A percentile compares a stretch with the other conserved stretches of the same genome.
These are phyloP conservation scores for Leccinellum luteum DNA, from an alignment of 768 basidiomycete species.

Conservation along the genomic window DNA sequence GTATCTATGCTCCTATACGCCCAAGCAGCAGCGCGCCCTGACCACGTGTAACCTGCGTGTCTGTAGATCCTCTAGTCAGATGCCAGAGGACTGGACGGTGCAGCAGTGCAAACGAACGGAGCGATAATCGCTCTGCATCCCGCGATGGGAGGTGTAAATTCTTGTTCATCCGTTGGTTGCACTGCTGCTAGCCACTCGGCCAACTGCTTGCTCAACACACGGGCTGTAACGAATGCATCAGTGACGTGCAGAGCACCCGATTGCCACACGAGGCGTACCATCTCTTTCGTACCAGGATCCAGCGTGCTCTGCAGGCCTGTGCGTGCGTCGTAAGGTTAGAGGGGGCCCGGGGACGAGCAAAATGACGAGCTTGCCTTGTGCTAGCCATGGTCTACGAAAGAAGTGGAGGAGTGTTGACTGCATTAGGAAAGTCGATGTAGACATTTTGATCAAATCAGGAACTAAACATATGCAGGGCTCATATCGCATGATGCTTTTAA, in stretches of 20 bases:
- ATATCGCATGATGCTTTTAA: conserved; percentile 15
- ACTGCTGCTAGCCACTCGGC: conserved; percentile 61
- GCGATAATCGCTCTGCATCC: conserved; percentile 89
- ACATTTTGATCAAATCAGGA: not conserved
- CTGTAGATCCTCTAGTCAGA: conserved; percentile 40
- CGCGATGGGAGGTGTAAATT: conserved; percentile 64
- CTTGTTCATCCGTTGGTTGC: conserved; percentile 38
- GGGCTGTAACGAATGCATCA: conserved; percentile 39
- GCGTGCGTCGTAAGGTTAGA: not conserved
- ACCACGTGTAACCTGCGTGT: conserved; percentile 95
- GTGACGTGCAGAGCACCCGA: conserved; percentile 15
- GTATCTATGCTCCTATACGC: conserved; percentile 90
- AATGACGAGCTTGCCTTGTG: conserved; percentile 25
- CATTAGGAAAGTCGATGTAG: conserved; percentile 23
- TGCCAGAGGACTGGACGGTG: not conserved
- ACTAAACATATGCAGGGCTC: not conserved
- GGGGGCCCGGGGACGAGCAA: not conserved
- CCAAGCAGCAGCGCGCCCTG: conserved; percentile 93
- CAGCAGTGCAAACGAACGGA: conserved; percentile 58
- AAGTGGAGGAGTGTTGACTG: conserved; percentile 16
- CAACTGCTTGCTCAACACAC: conserved; percentile 61
- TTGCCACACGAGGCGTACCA: conserved; percentile 39
- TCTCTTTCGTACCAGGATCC: conserved; percentile 85
- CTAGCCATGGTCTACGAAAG: conserved; percentile 23
- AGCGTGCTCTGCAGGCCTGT: conserved; percentile 75